These are phyloP conservation scores for Lodderomyces theae DNA, from an alignment of 1,139 yeast species.

Conservation along the genomic window DNA sequence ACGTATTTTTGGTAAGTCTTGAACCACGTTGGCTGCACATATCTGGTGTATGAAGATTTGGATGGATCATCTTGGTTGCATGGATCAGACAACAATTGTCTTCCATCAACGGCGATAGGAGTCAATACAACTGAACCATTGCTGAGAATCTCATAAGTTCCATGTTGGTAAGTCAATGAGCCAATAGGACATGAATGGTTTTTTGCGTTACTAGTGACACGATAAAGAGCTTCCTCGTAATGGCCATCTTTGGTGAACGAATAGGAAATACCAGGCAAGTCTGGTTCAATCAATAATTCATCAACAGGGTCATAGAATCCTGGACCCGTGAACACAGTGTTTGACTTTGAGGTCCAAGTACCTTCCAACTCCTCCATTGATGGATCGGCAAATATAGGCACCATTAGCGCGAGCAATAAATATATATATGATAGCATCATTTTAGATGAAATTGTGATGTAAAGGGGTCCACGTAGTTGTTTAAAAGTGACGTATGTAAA, in stretches of 20 bases:
- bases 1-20: slow-evolving; percentile 56
- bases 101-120: slow-evolving; percentile 86
- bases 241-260: slow-evolving; percentile 90
- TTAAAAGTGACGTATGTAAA: too few species aligned
- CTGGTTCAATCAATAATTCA: slow-evolving; percentile 91
- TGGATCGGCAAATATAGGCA: slow-evolving; percentile 20
- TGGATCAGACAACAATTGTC: slow-evolving; percentile 87
- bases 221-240: slow-evolving; percentile 86
- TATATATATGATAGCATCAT: slow-evolving; percentile 4
- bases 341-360: slow-evolving; percentile 95
- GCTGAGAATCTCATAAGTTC: slow-evolving; percentile 58
- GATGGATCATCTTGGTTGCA: slow-evolving; percentile 49
- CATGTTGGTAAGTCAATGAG: slow-evolving; percentile 83
- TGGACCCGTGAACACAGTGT: slow-evolving; percentile 94
- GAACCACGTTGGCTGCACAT: slow-evolving; percentile 64
- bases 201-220: slow-evolving; percentile 66
- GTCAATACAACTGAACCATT: slow-evolving; percentile 69
- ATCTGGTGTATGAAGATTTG: slow-evolving; percentile 63
- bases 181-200: slow-evolving; percentile 84
- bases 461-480: too few species aligned
- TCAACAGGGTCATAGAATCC: slow-evolving; percentile 95
- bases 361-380: slow-evolving; percentile 56
- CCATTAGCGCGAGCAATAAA: slow-evolving; percentile 2
- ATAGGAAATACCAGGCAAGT: slow-evolving; percentile 88
- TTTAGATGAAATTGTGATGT: not conserved